A percentile compares a stretch with the other conserved stretches of the same genome.
phyloP scores from a whole-genome alignment of 345 rosid genomes.

The Eucalyptus regnans region DNA sequence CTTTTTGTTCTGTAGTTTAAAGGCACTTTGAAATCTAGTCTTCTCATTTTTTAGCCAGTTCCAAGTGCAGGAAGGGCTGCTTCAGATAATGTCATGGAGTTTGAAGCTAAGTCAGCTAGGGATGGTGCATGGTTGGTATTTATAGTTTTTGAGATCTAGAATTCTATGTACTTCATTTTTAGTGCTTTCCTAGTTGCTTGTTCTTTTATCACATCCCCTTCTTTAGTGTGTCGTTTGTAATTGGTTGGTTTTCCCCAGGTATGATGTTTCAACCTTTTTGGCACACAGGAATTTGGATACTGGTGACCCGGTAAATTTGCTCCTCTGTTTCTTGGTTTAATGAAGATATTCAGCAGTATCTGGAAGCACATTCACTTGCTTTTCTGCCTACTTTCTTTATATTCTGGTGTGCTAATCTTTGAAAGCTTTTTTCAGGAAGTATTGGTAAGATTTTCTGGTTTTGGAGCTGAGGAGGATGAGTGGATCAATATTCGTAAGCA shows the following conservation, averaged over 20 bases:
- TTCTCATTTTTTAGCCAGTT: slow-evolving; percentile 16
- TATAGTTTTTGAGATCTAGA: background rate
- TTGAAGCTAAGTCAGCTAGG: slow-evolving; percentile 92
- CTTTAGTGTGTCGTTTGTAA: background rate
- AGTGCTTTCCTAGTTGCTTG: background rate
- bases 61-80: slow-evolving; percentile 40
- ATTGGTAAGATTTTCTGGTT: slow-evolving; percentile 87
- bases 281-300: slow-evolving; percentile 65
- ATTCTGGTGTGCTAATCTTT: background rate
- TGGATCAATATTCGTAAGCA: slow-evolving; percentile 79
- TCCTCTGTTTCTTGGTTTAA: background rate
- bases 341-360: background rate
- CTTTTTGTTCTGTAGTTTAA: background rate
- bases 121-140: slow-evolving; percentile 94
- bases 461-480: slow-evolving; percentile 95
- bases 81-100: slow-evolving; percentile 69
- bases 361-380: background rate
- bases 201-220: background rate
- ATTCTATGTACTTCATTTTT: background rate
- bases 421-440: slow-evolving; percentile 66
- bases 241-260: slow-evolving; percentile 38
- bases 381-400: background rate
- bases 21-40: background rate
- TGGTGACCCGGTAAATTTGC: slow-evolving; percentile 53
- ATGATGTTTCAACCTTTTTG: slow-evolving; percentile 69